Base-by-base conservation (phyloP, 2,329 filamentous ascomycete genomes). In the Ophiostoma novo-ulmi region DNA sequence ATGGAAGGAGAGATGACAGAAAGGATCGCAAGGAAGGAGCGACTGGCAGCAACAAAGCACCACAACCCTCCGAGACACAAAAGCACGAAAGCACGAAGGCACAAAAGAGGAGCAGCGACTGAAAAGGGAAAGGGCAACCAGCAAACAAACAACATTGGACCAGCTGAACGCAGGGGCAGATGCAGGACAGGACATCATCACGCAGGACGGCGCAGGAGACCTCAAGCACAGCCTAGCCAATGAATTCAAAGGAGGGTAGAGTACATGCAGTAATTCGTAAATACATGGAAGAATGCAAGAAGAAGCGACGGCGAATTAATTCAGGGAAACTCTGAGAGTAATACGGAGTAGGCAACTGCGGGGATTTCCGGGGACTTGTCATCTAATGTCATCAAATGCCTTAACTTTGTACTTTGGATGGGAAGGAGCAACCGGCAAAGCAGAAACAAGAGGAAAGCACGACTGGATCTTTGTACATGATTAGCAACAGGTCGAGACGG, bases 101-200 rank as follows among this genome's bases (percentile, higher is more conserved):
- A 48, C 20, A 22, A 52, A 61, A 61, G 48, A 67, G 35, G 17
- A 52, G 26, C 22, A 36, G n/a, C 22, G n/a, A 65, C 67, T 41
- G 39, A 70, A 68, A 73, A 66, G 69, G 64, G 41, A 70, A 70
- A 64, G 64, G 70, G 26, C 61, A 48, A 65, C 10, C 61, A 39
- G 20, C 65, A 20, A 36, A n/a, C 26, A 41, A 22, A 63, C 14
- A 39, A 67, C 65, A 48, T 44, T 67, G 65, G 22, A n/a, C 36
- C 65, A 67, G 65, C 65, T 67, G 65, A 66, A 67, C 39, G 39
- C 65, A 48, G 22, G 31, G 35, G 61, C 55, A 61, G 55, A 11
- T 61, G 55, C 55, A 17, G 55, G 55, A 61, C 55, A 61, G 44
- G 20, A 61, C 55, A 61, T 61, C 22, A 61, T 61, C 31, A 61